Conservation (phyloP, 441 rosid genomes). For the Jatropha multifida region DNA sequence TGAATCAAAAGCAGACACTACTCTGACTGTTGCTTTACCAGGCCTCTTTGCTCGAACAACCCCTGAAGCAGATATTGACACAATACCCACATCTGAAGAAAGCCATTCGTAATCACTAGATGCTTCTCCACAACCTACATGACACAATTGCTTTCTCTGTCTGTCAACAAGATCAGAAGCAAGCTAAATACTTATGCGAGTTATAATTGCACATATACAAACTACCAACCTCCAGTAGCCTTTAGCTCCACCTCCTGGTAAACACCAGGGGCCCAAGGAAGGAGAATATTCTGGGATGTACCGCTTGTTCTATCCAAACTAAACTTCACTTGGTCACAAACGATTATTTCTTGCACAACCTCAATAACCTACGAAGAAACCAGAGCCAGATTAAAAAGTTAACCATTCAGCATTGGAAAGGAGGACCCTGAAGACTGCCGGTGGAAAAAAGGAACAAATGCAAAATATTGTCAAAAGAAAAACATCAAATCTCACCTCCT, state of each 20-base stretch:
- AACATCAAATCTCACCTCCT: constrained; percentile 51
- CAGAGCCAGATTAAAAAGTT: constrained; percentile 16
- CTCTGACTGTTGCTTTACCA: constrained; percentile 83
- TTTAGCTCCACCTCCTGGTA: constrained; percentile 83
- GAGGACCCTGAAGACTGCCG: constrained; percentile 5
- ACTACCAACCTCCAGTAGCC: constrained; percentile 74
- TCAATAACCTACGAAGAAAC: constrained; percentile 60
- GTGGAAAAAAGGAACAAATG: constrained; percentile 9
- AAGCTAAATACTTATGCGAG: constrained; percentile 14
- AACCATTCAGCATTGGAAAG: constrained; percentile 4
- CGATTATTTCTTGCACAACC: constrained; percentile 73
- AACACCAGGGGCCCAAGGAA: constrained; percentile 88
- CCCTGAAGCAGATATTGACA: constrained; percentile 75
- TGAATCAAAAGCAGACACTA: constrained; percentile 69
- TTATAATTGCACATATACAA: constrained; percentile 7
- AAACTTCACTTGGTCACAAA: constrained; percentile 76
- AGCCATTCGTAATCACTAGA: constrained; percentile 89
- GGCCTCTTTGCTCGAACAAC: constrained; percentile 88
- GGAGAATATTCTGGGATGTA: constrained; percentile 48
- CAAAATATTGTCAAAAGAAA: neutral
- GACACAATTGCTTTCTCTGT: constrained; percentile 22
- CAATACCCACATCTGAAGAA: constrained; percentile 67
- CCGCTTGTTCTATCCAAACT: constrained; percentile 41
- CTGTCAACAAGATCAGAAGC: constrained; percentile 24
- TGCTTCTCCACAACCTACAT: constrained; percentile 79